Base-by-base conservation (phyloP, 768 basidiomycete species). In the Boletus huronensis region DNA sequence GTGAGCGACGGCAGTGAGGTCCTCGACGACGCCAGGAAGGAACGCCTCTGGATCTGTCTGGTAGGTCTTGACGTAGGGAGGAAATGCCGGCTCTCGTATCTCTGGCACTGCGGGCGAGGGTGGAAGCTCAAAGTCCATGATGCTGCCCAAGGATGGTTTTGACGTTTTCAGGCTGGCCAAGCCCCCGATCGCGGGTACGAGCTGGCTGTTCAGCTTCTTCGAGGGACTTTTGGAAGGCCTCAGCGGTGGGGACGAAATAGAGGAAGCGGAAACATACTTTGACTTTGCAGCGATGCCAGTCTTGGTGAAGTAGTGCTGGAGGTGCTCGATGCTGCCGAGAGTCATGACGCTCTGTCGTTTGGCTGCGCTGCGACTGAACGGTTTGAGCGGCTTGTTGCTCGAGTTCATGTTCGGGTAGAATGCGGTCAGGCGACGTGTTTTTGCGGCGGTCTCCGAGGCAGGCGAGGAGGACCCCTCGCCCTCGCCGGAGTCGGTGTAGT, bases 261-360 rank as follows among this genome's bases (percentile, higher is more conserved):
- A 53, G 23, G 39, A n/a, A 43, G 34, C 14, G 29, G 44, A 50
- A n/a, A 62, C 87, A 74, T 73, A 88, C 92, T 82, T 81, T 72
- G 79, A 79, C 75, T 85, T 83, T 32, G 87, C 78, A 25, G 79
- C 79, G 51, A 93, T 79, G 2, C 91, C 91, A 0, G 89, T 84
- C 79, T 93, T 93, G 8, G 90, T 91, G 64, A 95, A 98, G 68
- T 94, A 95, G 64, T 94, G 87, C 72, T 98, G 95, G 39, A 98
- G 80, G 68, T 97, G 91, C 67, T 96, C 90, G 61, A 98, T 98
- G 67, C 91, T 93, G n/a, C 94, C 94, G 17, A 98, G 74, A 0
- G 92, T 84, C 84, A 95, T 88, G 19, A 98, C 94, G 62, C 90
- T 93, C 70, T 93, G 90, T 40, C 95, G 83, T 73, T 94, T 96